Conservation (phyloP, 140 eudicot genomes). For the Oenanthe javanica region DNA sequence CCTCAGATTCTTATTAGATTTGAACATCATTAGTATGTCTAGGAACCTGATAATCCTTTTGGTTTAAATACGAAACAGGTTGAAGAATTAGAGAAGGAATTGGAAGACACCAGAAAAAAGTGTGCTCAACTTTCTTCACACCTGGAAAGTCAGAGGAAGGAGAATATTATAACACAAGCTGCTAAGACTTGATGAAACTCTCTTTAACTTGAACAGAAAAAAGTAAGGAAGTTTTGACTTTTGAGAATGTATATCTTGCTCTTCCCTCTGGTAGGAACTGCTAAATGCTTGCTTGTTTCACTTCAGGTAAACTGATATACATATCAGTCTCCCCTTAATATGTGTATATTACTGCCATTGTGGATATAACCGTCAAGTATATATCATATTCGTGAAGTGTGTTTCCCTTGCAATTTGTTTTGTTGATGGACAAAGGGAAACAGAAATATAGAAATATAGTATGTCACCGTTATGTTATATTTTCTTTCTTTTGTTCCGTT, state of each 20-base stretch:
- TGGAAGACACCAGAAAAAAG: conserved; percentile 69
- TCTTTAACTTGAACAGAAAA: not conserved
- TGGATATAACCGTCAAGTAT: not conserved
- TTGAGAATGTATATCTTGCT: not conserved
- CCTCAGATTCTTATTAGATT: not conserved
- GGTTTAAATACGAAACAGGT: conserved; percentile 29
- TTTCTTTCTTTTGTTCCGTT: too few relatives aligned
- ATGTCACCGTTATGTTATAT: too few relatives aligned
- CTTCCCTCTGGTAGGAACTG: not conserved
- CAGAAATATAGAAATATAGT: too few relatives aligned
- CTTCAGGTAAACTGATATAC: not conserved
- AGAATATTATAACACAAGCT: not conserved
- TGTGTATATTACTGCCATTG: not conserved
- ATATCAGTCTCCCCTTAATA: not conserved
- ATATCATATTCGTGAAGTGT: not conserved
- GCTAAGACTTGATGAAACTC: not conserved
- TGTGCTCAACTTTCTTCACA: conserved; percentile 52
- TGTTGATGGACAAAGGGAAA: not conserved
- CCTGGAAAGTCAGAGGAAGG: conserved; percentile 50
- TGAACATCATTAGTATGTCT: not conserved
- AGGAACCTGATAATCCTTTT: not conserved
- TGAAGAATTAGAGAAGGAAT: conserved; percentile 51
- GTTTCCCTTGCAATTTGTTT: not conserved
- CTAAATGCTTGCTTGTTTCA: not conserved
- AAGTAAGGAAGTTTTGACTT: not conserved